Evolutionary conservation across 345 rosid species (phyloP).

Genomic region (Psidium friedrichsthalianum): DNA sequence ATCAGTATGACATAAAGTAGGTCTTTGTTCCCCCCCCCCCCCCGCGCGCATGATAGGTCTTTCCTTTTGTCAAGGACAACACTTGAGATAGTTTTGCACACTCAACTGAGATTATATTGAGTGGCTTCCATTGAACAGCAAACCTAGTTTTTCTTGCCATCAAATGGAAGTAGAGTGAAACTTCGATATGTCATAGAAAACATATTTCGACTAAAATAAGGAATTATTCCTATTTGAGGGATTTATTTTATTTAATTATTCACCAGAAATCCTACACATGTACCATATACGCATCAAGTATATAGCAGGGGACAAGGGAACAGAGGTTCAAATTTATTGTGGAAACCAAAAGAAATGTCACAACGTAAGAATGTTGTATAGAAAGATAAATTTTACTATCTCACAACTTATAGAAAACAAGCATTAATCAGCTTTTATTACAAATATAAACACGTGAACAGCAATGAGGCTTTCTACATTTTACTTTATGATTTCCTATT

Average conservation of each 20-base stretch:
- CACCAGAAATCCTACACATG: not conserved
- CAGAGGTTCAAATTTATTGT: not conserved
- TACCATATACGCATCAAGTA: not conserved
- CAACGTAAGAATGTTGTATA: not conserved
- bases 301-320: not conserved
- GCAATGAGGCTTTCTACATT: not conserved
- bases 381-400: not conserved
- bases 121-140: not conserved
- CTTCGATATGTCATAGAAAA: not conserved
- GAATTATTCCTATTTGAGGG: not conserved
- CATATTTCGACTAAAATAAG: not conserved
- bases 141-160: not conserved
- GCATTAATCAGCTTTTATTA: not conserved
- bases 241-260: not conserved
- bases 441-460: not conserved
- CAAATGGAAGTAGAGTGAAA: not conserved
- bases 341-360: not conserved
- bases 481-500: not conserved
- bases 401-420: not conserved
- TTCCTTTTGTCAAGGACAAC: not conserved
- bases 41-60: no score
- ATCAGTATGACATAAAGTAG: not conserved
- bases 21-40: no score
- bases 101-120: not conserved
- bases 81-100: not conserved